A percentile compares a stretch with the other conserved stretches of the same genome.
Conservation (phyloP, 2,329 filamentous ascomycete genomes). For the Ophiosphaerella korrae region DNA sequence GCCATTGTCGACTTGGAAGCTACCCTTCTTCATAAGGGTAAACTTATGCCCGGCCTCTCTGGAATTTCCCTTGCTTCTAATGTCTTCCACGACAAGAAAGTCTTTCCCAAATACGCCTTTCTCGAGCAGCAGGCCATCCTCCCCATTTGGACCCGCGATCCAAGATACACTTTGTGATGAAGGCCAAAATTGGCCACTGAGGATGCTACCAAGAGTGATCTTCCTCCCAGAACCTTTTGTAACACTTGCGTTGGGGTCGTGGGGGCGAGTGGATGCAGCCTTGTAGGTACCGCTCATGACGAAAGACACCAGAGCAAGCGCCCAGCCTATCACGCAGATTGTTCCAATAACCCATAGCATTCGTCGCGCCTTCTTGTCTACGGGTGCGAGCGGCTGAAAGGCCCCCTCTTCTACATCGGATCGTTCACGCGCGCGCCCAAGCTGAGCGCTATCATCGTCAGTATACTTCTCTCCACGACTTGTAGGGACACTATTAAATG, state of each 20-base stretch:
- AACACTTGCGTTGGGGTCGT: conserved; percentile 70
- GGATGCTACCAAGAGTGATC: conserved; percentile 73
- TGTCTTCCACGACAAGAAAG: conserved; percentile 86
- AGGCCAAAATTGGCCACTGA: conserved; percentile 69
- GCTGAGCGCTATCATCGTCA: conserved; percentile 48
- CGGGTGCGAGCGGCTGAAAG: conserved; percentile 54
- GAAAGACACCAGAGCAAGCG: conserved; percentile 70
- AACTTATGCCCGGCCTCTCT: conserved; percentile 58
- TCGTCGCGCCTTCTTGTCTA: conserved; percentile 69
- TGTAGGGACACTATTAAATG: conserved; percentile 32
- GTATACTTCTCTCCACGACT: conserved; percentile 44
- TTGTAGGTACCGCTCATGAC: conserved; percentile 69
- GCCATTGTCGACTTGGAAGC: conserved; percentile 66
- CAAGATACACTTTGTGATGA: conserved; percentile 71
- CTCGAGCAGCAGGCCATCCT: conserved; percentile 86
- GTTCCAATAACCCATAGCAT: conserved; percentile 65
- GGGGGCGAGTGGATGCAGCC: conserved; percentile 66
- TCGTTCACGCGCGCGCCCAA: conserved; percentile 54
- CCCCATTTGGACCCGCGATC: conserved; percentile 74
- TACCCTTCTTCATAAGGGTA: conserved; percentile 73
- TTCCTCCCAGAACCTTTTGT: conserved; percentile 70
- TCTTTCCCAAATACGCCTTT: conserved; percentile 64
- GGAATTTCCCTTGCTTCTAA: conserved; percentile 61
- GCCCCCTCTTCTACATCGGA: conserved; percentile 59
- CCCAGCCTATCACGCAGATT: conserved; percentile 70